phyloP scores from a whole-genome alignment of 306 rosid species.

The barrel medic (Medicago truncatula) region MtrunA17r5.0-ANR NC_053045.1:60238001-60238500 shows the following conservation, averaged over 20 bases:
- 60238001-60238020: constrained; percentile 91
- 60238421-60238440: constrained; percentile 18
- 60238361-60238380: constrained; percentile 1
- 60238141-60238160: constrained; percentile 96
- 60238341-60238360: constrained; percentile 57
- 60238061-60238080: constrained; percentile 79
- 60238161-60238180: constrained; percentile 87
- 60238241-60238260: constrained; percentile 83
- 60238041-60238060: constrained; percentile 66
- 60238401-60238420: background rate
- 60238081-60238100: constrained; percentile 90
- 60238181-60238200: constrained; percentile 87
- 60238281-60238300: constrained; percentile 95
- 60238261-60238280: constrained; percentile 89
- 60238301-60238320: constrained; percentile 77
- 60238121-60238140: constrained; percentile 89
- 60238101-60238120: constrained; percentile 89
- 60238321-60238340: constrained; percentile 70
- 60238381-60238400: constrained; percentile 28
- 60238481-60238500: constrained; percentile 45
- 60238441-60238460: constrained; percentile 48
- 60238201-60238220: constrained; percentile 90
- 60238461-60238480: constrained; percentile 44
- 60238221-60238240: constrained; percentile 95
- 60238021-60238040: constrained; percentile 69